These are phyloP conservation scores for Dipteronia dyeriana DNA, from an alignment of 345 rosid genomes.

Conservation along the genomic window DNA sequence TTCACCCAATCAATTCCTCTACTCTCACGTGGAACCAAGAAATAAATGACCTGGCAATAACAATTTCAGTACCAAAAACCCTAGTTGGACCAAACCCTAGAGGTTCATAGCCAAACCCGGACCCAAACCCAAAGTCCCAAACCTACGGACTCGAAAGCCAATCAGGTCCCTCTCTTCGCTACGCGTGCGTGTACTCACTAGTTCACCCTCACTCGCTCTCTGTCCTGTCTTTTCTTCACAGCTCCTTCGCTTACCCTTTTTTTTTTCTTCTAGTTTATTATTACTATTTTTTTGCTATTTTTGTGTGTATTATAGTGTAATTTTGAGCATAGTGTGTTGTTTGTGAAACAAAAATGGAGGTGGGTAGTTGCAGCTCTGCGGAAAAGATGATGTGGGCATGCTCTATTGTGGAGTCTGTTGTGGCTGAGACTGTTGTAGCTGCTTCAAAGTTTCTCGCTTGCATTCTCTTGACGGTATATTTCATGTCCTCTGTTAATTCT, in stretches of 20 bases:
- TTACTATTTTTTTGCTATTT: not conserved
- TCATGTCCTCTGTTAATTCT: not conserved
- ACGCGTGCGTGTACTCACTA: not conserved
- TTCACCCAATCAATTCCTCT: not conserved
- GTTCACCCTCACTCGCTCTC: not conserved
- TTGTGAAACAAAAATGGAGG: constrained; percentile 40
- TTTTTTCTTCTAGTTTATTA: not conserved
- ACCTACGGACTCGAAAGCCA: constrained; percentile 30
- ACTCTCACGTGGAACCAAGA: not conserved
- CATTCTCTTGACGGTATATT: constrained; percentile 46
- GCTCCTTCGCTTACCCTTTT: no score
- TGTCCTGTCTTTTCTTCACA: not conserved
- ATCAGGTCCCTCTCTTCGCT: constrained; percentile 28
- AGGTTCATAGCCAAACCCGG: constrained; percentile 42
- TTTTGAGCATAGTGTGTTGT: constrained; percentile 11
- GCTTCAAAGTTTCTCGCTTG: constrained; percentile 47
- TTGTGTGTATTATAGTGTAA: constrained; percentile 23
- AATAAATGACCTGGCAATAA: constrained; percentile 18
- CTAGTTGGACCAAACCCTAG: constrained; percentile 38
- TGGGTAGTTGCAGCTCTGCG: constrained; percentile 33
- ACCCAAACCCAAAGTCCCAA: constrained; percentile 39
- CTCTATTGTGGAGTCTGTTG: constrained; percentile 34
- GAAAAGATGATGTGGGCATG: constrained; percentile 34
- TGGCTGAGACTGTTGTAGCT: constrained; percentile 40
- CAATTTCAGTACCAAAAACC: constrained; percentile 34